phyloP scores from a whole-genome alignment of 139 green algal species.

The Volvox africanus region DNA sequence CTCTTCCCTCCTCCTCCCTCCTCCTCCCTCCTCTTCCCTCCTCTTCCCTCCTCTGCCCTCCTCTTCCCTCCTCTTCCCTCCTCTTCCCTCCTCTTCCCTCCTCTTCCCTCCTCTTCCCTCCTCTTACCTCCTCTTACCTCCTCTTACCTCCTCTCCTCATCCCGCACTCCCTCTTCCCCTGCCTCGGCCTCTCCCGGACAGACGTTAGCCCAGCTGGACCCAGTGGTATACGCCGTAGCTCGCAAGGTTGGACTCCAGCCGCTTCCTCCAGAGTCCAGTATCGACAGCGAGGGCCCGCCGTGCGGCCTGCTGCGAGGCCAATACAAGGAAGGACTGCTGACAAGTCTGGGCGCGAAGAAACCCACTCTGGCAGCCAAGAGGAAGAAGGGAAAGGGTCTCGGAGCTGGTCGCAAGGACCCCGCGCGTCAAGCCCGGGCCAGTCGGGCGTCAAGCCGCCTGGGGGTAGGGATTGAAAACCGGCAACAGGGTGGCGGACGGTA shows the following conservation, averaged over 20 bases:
- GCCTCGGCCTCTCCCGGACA: not conserved
- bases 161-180: not conserved
- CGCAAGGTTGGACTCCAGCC: not conserved
- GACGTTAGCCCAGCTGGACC: slow-evolving; percentile 25
- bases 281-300: not conserved
- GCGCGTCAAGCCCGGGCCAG: too few relatives aligned
- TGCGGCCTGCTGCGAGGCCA: slow-evolving; percentile 36
- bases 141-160: too few relatives aligned
- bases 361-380: not conserved
- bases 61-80: not conserved
- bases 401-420: not conserved
- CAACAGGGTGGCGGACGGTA: too few relatives aligned
- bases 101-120: too few relatives aligned
- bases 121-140: too few relatives aligned
- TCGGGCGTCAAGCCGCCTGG: too few relatives aligned
- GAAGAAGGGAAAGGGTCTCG: not conserved
- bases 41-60: not conserved
- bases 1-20: too few relatives aligned
- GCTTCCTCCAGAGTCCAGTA: not conserved
- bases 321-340: not conserved
- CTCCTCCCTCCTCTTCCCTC: not conserved
- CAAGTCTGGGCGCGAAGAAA: not conserved
- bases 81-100: too few relatives aligned
- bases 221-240: slow-evolving; percentile 15
- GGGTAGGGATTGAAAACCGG: not conserved